These are phyloP conservation scores for Allium cepa DNA, from an alignment of 106 monocot genomes.

Conservation along the genomic window DNA sequence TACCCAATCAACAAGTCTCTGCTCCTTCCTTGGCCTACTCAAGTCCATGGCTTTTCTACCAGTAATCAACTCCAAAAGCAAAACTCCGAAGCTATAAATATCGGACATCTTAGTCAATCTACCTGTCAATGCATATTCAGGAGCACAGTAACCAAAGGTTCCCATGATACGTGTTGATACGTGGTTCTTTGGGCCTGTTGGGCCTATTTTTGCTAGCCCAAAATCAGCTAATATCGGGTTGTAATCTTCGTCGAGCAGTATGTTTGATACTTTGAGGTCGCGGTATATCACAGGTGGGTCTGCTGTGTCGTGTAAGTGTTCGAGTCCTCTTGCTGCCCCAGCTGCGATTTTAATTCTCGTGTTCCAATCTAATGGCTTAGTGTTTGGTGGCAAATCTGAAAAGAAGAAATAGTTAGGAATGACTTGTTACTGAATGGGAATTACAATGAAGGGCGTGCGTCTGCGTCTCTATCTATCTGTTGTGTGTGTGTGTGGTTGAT, in stretches of 20 bases:
- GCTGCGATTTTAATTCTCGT: constrained; percentile 33
- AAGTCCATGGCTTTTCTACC: constrained; percentile 27
- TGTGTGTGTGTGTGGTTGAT: too few relatives aligned
- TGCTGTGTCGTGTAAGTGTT: constrained; percentile 26
- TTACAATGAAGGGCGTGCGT: too few relatives aligned
- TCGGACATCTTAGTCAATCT: constrained; percentile 31
- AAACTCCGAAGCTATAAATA: constrained; percentile 31
- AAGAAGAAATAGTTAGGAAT: background rate
- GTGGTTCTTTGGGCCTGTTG: constrained; percentile 16
- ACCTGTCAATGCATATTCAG: constrained; percentile 30
- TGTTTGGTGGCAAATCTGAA: constrained; percentile 16
- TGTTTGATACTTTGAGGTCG: constrained; percentile 31
- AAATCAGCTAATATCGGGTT: constrained; percentile 30
- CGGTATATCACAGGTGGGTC: constrained; percentile 35
- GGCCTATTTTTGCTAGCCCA: constrained; percentile 30
- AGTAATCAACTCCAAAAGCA: constrained; percentile 32
- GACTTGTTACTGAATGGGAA: background rate
- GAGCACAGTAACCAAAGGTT: constrained; percentile 35
- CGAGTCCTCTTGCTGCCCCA: constrained; percentile 29
- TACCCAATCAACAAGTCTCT: constrained; percentile 33
- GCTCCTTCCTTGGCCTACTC: constrained; percentile 20
- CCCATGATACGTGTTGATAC: constrained; percentile 35
- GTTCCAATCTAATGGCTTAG: constrained; percentile 23
- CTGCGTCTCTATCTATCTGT: too few relatives aligned
- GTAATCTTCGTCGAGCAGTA: constrained; percentile 22